phyloP scores from a whole-genome alignment of 2,329 filamentous ascomycete species.

The Sporothrix pseudoabietina region DNA sequence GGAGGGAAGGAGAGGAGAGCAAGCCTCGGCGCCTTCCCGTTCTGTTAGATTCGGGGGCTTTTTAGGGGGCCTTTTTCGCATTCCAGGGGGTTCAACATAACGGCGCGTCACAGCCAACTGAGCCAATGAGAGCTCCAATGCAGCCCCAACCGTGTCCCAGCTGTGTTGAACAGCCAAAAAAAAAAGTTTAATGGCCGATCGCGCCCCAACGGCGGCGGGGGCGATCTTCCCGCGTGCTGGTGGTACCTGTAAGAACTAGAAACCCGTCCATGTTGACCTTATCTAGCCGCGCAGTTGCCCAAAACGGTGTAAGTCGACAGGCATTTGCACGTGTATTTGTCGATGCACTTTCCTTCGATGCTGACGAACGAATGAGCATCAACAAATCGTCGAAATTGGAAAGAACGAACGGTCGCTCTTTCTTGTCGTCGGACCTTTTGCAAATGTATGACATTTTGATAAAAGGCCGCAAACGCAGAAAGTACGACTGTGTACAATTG shows the following conservation, averaged over 20 bases:
- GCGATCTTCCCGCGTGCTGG: neutral
- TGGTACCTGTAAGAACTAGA: constrained; percentile 9
- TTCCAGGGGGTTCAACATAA: too few relatives aligned
- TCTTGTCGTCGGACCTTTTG: too few relatives aligned
- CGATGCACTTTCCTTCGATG: neutral
- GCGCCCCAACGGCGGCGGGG: constrained; percentile 15
- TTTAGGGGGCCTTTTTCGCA: neutral
- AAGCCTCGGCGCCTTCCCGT: constrained; percentile 6
- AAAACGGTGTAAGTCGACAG: constrained; percentile 25
- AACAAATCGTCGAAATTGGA: neutral
- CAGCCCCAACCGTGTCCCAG: too few relatives aligned
- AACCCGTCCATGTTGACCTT: neutral
- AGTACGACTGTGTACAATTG: neutral
- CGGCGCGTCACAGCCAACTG: too few relatives aligned
- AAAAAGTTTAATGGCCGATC: constrained; percentile 21
- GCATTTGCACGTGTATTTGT: neutral
- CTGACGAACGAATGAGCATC: neutral
- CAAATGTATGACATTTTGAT: too few relatives aligned
- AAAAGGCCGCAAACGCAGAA: neutral
- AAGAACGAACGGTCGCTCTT: neutral
- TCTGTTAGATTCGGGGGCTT: neutral
- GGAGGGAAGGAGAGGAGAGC: too few relatives aligned
- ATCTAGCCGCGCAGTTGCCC: constrained; percentile 4
- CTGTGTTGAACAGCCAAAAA: constrained; percentile 11
- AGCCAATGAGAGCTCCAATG: too few relatives aligned